These are phyloP conservation scores for Harringtonia lauricola DNA, from an alignment of 2,329 filamentous ascomycete species.

Conservation along the genomic window DNA sequence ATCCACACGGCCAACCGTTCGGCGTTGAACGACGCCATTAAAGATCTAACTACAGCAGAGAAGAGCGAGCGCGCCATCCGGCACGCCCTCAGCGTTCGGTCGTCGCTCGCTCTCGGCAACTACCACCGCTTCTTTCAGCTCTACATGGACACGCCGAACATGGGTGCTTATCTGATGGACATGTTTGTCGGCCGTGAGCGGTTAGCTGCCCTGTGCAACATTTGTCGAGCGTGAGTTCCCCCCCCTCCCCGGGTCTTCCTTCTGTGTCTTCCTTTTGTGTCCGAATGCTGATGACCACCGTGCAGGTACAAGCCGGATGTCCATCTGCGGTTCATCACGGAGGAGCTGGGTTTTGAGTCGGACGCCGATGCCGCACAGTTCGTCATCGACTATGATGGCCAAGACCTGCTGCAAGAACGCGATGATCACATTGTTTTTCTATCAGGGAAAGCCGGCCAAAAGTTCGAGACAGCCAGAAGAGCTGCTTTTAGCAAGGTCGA, in stretches of 20 bases:
- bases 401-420: slow-evolving; percentile 66
- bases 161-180: slow-evolving; percentile 98
- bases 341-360: slow-evolving; percentile 91
- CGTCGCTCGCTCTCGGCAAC: slow-evolving; percentile 84
- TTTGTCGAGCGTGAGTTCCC: slow-evolving; percentile 83
- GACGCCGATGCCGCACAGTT: slow-evolving; percentile 87
- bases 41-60: slow-evolving; percentile 97
- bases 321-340: slow-evolving; percentile 81
- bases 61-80: slow-evolving; percentile 76
- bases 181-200: slow-evolving; percentile 96
- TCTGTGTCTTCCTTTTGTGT: background rate
- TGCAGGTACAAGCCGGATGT: slow-evolving; percentile 84
- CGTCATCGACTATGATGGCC: slow-evolving; percentile 68
- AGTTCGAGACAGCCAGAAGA: slow-evolving; percentile 65
- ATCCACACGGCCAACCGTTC: slow-evolving; percentile 98
- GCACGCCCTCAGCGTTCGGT: slow-evolving; percentile 85
- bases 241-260: background rate
- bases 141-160: slow-evolving; percentile 87
- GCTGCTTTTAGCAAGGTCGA: slow-evolving; percentile 80
- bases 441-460: slow-evolving; percentile 57
- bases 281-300: too few species aligned
- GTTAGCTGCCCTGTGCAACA: slow-evolving; percentile 77
- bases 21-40: slow-evolving; percentile 94
- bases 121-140: slow-evolving; percentile 97
- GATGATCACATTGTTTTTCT: slow-evolving; percentile 63